Evolutionary conservation across 352 stramenopile species (phyloP), one percentile per base, ranked within the genome.

Genomic region (Pythium oligandrum): DNA sequence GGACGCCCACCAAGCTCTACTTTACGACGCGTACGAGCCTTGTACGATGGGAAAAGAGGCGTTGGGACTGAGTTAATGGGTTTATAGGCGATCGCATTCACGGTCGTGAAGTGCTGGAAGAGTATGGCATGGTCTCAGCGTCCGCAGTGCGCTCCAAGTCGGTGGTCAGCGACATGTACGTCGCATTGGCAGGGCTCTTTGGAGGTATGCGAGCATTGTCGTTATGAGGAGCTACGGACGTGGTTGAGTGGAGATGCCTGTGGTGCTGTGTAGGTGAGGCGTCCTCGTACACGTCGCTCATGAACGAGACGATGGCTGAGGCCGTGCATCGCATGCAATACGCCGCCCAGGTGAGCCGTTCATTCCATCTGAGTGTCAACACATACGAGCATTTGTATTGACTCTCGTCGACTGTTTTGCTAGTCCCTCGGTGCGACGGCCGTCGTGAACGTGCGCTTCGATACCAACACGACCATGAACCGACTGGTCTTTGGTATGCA

Each of bases 391-490:
- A 48, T 12, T 55, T 8, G 17, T 26, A 26, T 26, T 42, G 7
- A 42, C 38, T 42, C 38, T 8, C 7, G 38, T 39, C 4, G n/a
- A n/a, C 55, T 12, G 37, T 35, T 32, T 32, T 49, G 47, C 3
- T 50, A 86, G 69, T 83, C 77, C 31, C 73, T 86, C 35, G 82
- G 82, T 0, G 82, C 82, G n/a, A 90, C 82, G 31, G 75, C 79
- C 8, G 66, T 92, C 33, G 71, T 92, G 48, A 89, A 86, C 44
- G 81, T 89, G 52, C 80, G 80, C 44, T 90, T 92, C 57, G 79
- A 90, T 62, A 85, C 79, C 40, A 92, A 88, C 63, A 88, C 77
- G 64, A 90, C 82, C 9, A 92, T 92, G 82, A 92, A 92, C 48
- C 79, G 82, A 40, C 73, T 92, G 45, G 77, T 92, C 42, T 92